Evolutionary conservation across 2,329 filamentous ascomycete species (phyloP).

Genomic region (Apiospora sp.): DNA sequence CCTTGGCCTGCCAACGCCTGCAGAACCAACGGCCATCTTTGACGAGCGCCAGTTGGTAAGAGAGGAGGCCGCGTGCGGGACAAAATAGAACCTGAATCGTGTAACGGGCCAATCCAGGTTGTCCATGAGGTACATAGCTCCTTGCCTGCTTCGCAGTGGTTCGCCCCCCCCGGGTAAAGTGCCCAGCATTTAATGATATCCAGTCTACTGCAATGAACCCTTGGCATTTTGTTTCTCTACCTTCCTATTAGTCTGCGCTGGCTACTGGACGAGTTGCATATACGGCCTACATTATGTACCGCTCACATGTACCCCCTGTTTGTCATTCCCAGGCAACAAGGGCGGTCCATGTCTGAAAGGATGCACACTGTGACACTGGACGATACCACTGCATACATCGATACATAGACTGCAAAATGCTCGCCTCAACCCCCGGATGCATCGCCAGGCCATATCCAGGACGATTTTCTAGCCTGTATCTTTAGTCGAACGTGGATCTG

Average conservation of each 20-base stretch:
- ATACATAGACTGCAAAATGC: not conserved
- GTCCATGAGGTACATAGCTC: not conserved
- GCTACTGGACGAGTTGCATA: not conserved
- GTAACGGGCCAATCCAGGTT: not conserved
- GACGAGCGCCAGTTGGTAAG: not conserved
- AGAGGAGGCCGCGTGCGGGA: not conserved
- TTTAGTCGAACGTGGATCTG: not conserved
- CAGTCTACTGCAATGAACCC: not conserved
- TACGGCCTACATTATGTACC: not conserved
- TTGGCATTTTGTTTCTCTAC: not conserved
- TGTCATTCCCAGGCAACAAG: not conserved
- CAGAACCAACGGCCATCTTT: not conserved
- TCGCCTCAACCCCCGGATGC: not conserved
- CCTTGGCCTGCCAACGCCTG: not conserved
- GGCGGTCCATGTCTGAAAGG: not conserved
- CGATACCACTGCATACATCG: not conserved
- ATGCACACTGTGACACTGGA: constrained; percentile 14
- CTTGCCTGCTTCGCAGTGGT: not conserved
- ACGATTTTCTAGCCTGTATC: not conserved
- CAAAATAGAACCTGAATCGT: not conserved
- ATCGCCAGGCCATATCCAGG: not conserved
- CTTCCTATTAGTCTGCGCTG: not conserved
- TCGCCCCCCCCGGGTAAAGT: constrained; percentile 8
- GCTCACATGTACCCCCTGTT: not conserved
- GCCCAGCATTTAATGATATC: not conserved